These are phyloP conservation scores for Gleditsia sinensis DNA, from an alignment of 306 rosid genomes.

Conservation along the genomic window DNA sequence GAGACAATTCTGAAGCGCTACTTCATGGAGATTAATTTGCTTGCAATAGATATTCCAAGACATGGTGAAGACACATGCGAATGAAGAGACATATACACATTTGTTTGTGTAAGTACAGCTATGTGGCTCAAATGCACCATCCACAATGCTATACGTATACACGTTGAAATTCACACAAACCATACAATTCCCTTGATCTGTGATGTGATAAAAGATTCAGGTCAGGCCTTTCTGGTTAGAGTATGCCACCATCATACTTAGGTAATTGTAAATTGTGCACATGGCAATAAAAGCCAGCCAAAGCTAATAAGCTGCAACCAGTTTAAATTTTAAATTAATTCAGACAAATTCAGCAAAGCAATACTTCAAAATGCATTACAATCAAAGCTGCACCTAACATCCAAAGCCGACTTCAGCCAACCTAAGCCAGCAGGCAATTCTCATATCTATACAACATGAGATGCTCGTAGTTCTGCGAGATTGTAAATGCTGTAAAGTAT, in stretches of 20 bases:
- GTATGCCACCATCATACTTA: conserved; percentile 3
- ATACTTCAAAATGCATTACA: background rate
- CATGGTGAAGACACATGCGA: background rate
- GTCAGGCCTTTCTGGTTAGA: background rate
- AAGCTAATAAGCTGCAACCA: background rate
- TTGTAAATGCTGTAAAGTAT: background rate
- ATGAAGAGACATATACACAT: conserved; percentile 11
- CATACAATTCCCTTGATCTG: background rate
- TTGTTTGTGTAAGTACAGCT: background rate
- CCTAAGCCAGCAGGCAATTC: background rate
- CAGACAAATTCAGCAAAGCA: background rate
- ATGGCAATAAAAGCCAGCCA: background rate
- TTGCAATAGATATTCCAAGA: background rate
- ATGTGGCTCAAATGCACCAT: conserved; percentile 11
- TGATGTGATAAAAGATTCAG: background rate
- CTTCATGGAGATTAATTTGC: conserved; percentile 20
- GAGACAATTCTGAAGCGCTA: background rate
- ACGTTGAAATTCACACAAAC: background rate
- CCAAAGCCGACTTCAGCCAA: conserved; percentile 6
- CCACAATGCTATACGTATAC: conserved; percentile 14
- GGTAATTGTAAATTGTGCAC: conserved; percentile 3
- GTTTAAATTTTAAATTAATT: conserved; percentile 8
- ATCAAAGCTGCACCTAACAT: background rate
- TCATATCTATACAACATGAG: background rate
- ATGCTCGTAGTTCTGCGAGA: background rate